Evolutionary conservation across 208 protist genomes (phyloP), one percentile per base, ranked within the genome.

Genomic region (Acanthamoeba culbertsoni): DNA sequence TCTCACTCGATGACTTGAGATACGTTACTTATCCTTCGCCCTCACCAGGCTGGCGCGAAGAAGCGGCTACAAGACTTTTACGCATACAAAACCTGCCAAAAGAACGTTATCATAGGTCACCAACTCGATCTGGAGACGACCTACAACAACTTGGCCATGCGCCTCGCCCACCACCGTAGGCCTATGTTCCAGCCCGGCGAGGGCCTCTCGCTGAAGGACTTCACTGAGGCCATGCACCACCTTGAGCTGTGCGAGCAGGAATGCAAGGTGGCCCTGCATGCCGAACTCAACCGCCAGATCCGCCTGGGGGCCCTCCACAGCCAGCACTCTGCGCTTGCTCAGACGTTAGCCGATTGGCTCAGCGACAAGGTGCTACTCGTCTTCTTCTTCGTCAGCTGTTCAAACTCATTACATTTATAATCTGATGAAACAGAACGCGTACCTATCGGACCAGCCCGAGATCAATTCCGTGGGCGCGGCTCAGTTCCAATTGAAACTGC

Each of bases 81-180:
- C 71, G 91, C 48, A 0, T 95, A 95, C 59, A 63, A 93, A 33
- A 68, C 68, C 31, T 42, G 91, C 12, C 62, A 95, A 23, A 95
- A 95, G 63, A 84, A 79, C 40, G 48, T 51, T 35, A 90, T 94
- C 0, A 55, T 88, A 18, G 28, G 37, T 12, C 55, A 89, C 16
- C 90, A 95, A 20, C 77, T 93, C 33, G 43, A 95, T n/a, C 82
- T 95, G 0, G 93, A 95, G 62, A 63, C 90, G n/a, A 51, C 94
- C 28, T 95, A 68, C 59, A 95, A 93, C 55, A 95, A 75, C 33
- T 31, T 95, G 53, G 16, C 79, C 23, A 95, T 63, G 28, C 71
- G 77, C 7, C 79, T 95, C 18, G 89, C 82, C 26, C 46, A 93
- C 59, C 73, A 95, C 93, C 93, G 48, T 10, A 1, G 93, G 31